Evolutionary conservation across 169 alveolate genomes (phyloP), one percentile per base, ranked within the genome.

Genomic region (Sarcocystis neurona): DNA sequence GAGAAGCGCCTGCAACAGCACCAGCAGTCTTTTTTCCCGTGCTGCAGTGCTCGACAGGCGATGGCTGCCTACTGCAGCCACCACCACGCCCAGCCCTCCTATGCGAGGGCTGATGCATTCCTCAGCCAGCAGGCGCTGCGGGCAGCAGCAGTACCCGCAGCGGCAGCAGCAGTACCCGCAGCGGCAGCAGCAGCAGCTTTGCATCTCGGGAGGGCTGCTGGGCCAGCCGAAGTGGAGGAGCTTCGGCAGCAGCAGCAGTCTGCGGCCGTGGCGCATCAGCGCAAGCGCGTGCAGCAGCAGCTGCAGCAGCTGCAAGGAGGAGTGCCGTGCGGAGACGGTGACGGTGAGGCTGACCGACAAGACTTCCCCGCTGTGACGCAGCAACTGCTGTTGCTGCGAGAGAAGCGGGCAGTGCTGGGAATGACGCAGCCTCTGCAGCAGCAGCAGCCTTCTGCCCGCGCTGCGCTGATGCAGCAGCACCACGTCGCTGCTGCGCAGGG

Each of bases 111-210:
- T 12, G 63, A 10, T 12, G 63, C 63, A 50, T 47, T 6, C 79
- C 12, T 18, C 79, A 68, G 79, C 30, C 46, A 68, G 48, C 79
- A 27, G 63, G 44, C 44, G 39, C 44, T 10, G 39, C 12, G 79
- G 2, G 79, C 79, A 27, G 79, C 79, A 27, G 79, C 79, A 4
- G 30, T 23, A 50, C n/a, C 63, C 10, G n/a, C 63, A 12, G 79
- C 12, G 15, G 79, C 79, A 68, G 79, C 79, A 68, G 79, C 79
- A 68, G 15, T 47, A 4, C 48, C 79, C 2, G 46, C 46, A 68
- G 46, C 37, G 43, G 3, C 44, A 68, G 8, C 63, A 50, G 63
- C 63, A 50, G 63, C 63, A 50, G 63, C 63, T n/a, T n/a, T n/a
- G n/a, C n/a, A n/a, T n/a, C n/a, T n/a, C n/a, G n/a, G n/a, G n/a